phyloP scores from a whole-genome alignment of 2,329 filamentous ascomycete species.

The Colletotrichum tanaceti region DNA sequence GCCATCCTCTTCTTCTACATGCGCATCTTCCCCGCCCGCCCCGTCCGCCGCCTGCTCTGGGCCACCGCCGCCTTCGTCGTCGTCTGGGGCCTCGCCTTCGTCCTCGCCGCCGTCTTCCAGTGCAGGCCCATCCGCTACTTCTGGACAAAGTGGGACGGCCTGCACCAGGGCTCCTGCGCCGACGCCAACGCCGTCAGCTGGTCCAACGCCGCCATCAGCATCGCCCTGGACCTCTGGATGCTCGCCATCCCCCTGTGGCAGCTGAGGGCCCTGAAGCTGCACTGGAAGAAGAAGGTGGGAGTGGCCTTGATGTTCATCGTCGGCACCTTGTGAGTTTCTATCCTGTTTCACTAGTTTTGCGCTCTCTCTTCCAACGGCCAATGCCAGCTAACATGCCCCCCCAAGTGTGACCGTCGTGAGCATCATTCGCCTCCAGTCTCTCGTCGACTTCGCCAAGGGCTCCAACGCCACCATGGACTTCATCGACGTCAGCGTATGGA shows the following conservation, averaged over 20 bases:
- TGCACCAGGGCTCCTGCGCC: constrained; percentile 57
- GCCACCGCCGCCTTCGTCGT: constrained; percentile 52
- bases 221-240: constrained; percentile 61
- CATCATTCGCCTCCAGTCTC: constrained; percentile 45
- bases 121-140: constrained; percentile 60
- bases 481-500: constrained; percentile 48
- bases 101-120: constrained; percentile 56
- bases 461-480: constrained; percentile 44
- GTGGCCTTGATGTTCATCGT: constrained; percentile 59
- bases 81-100: constrained; percentile 52
- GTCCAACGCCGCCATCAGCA: constrained; percentile 60
- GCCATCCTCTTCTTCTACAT: constrained; percentile 64
- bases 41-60: constrained; percentile 52
- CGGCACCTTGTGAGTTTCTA: constrained; percentile 54
- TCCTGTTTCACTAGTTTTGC: no score
- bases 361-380: no score
- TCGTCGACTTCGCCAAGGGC: constrained; percentile 44
- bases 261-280: constrained; percentile 52
- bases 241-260: constrained; percentile 59
- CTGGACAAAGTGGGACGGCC: constrained; percentile 64
- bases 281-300: constrained; percentile 57
- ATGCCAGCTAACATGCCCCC: constrained; percentile 6
- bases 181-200: constrained; percentile 58
- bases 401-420: constrained; percentile 46
- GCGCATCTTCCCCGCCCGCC: constrained; percentile 57